Evolutionary conservation across 164 flowering plant species (phyloP).

Genomic region (Santalum album): DNA sequence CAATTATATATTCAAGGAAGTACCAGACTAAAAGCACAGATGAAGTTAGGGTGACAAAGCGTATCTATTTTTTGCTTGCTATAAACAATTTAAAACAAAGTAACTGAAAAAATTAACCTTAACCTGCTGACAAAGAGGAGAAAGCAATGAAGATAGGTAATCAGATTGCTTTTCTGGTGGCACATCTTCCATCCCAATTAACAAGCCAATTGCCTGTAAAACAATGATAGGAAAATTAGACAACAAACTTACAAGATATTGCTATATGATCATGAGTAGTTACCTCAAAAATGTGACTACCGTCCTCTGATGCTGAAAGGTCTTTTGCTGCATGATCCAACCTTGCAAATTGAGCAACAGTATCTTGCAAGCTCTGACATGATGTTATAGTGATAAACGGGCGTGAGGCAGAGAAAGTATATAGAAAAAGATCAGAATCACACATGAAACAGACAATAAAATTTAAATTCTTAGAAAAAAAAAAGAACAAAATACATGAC

Average conservation of each 20-base stretch:
- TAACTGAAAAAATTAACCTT: conserved; percentile 5
- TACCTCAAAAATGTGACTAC: conserved; percentile 97
- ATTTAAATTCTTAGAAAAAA: no score
- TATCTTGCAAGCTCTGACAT: conserved; percentile 83
- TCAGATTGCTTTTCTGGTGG: conserved; percentile 77
- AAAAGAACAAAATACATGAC: background rate
- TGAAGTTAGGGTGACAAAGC: no score
- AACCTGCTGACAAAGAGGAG: conserved; percentile 97
- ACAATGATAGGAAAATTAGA: conserved; percentile 4
- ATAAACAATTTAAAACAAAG: background rate
- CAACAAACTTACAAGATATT: background rate
- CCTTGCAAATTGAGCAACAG: conserved; percentile 54
- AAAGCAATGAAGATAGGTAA: conserved; percentile 76
- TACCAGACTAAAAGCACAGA: no score
- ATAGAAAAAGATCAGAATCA: background rate
- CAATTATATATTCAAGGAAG: no score
- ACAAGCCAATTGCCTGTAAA: conserved; percentile 82
- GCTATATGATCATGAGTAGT: background rate
- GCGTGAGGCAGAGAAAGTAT: background rate
- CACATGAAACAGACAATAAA: no score
- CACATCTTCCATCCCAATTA: conserved; percentile 95
- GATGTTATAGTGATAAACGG: background rate
- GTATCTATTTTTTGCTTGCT: background rate
- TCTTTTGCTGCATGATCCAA: conserved; percentile 44
- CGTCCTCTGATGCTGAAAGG: conserved; percentile 72